phyloP scores from a whole-genome alignment of 2,329 filamentous ascomycete genomes.

The Geosmithia morbida region DNA sequence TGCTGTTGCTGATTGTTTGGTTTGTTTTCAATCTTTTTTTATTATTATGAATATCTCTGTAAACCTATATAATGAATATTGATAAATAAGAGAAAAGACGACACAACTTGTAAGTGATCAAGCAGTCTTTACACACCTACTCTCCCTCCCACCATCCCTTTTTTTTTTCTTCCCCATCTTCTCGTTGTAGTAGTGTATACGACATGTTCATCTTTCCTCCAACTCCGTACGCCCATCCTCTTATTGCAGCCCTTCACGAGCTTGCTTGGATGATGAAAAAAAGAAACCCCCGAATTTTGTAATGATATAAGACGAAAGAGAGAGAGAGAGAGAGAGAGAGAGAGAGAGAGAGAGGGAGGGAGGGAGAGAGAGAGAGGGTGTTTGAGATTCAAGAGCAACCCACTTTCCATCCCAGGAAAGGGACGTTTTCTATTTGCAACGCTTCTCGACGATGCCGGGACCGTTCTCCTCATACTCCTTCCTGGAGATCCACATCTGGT shows the following conservation, averaged over 20 bases:
- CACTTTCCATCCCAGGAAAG: background rate
- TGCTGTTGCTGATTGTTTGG: too few relatives aligned
- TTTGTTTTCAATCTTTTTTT: too few relatives aligned
- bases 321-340: too few relatives aligned
- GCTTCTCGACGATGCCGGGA: slow-evolving; percentile 79
- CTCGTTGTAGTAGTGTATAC: too few relatives aligned
- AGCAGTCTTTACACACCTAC: too few relatives aligned
- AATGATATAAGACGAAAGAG: too few relatives aligned
- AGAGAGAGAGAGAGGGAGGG: too few relatives aligned
- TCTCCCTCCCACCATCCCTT: background rate
- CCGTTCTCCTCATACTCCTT: slow-evolving; percentile 98
- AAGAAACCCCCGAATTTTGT: background rate
- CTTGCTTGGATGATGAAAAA: background rate
- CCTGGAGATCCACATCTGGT: slow-evolving; percentile 97
- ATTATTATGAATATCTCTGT: too few relatives aligned
- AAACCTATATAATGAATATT: background rate
- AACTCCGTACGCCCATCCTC: slow-evolving; percentile 2
- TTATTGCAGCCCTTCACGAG: background rate
- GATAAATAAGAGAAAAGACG: too few relatives aligned
- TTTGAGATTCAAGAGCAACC: too few relatives aligned
- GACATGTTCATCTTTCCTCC: background rate
- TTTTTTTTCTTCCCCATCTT: background rate
- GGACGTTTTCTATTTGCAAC: slow-evolving; percentile 56
- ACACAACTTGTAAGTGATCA: too few relatives aligned
- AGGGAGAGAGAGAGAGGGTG: too few relatives aligned